Conservation (phyloP, 306 rosid genomes). For the Sophora flavescens region DNA sequence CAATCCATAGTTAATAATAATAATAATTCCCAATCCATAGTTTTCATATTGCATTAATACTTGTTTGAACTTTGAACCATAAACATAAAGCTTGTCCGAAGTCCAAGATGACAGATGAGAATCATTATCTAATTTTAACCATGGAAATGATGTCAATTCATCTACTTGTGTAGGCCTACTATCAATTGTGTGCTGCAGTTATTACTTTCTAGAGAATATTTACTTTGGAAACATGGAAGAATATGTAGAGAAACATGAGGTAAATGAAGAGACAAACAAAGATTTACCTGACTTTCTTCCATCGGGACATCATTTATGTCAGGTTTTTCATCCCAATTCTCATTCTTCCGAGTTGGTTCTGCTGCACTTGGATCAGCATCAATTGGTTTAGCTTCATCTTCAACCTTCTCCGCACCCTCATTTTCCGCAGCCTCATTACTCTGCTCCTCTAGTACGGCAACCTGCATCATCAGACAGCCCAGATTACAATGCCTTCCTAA, state of each 20-base stretch:
- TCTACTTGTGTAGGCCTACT: conserved; percentile 3
- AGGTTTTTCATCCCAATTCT: conserved; percentile 77
- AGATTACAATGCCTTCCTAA: conserved; percentile 41
- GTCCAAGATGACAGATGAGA: conserved; percentile 12
- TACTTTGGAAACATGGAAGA: conserved; percentile 18
- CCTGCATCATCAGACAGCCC: conserved; percentile 56
- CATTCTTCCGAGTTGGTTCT: conserved; percentile 56
- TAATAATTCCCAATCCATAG: neutral
- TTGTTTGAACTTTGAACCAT: conserved; percentile 22
- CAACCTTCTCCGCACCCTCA: conserved; percentile 69
- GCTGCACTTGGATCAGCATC: conserved; percentile 60
- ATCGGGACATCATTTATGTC: conserved; percentile 89
- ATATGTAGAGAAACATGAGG: conserved; percentile 23
- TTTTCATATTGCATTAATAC: conserved; percentile 14
- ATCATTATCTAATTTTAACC: conserved; percentile 17
- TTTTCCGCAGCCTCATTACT: conserved; percentile 66
- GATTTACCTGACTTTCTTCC: conserved; percentile 88
- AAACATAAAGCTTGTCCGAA: conserved; percentile 6
- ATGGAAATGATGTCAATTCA: conserved; percentile 24
- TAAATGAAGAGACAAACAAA: conserved; percentile 28
- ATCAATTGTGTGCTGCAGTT: neutral
- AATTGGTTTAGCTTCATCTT: conserved; percentile 66
- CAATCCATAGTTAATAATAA: too few species aligned
- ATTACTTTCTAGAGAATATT: conserved; percentile 3
- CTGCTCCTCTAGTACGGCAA: conserved; percentile 94